A percentile compares a stretch with the other conserved stretches of the same genome.
These are phyloP conservation scores for Phytophthora ohioensis DNA, from an alignment of 352 stramenopile species.

Conservation along the genomic window DNA sequence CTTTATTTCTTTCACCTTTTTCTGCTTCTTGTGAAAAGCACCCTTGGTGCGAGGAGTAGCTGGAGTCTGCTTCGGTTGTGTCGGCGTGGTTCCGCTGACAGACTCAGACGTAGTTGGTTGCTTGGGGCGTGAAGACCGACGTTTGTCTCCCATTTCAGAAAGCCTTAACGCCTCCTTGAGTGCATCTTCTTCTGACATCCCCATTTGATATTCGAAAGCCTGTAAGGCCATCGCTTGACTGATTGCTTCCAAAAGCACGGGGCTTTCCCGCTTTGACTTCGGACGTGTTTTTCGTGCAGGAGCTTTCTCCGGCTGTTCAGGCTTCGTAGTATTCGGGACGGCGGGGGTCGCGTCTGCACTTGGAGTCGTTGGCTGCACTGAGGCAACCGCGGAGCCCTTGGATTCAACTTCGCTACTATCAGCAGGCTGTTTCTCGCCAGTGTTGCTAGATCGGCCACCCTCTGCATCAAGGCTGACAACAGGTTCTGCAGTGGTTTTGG, in stretches of 20 bases:
- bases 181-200: slow-evolving; percentile 45
- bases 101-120: slow-evolving; percentile 5
- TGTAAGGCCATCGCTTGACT: slow-evolving; percentile 41
- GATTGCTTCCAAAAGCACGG: slow-evolving; percentile 21
- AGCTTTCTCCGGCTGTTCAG: slow-evolving; percentile 13
- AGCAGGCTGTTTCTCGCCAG: not conserved
- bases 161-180: slow-evolving; percentile 43
- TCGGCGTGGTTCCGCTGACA: slow-evolving; percentile 14
- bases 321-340: slow-evolving; percentile 14
- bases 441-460: not conserved
- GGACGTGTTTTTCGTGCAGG: slow-evolving; percentile 3
- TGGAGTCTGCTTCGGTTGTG: slow-evolving; percentile 25
- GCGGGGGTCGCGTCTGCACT: slow-evolving; percentile 1
- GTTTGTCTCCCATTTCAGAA: slow-evolving; percentile 29
- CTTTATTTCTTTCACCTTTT: slow-evolving; percentile 19
- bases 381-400: slow-evolving; percentile 8
- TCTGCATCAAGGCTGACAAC: not conserved
- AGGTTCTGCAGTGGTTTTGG: not conserved
- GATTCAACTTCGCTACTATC: slow-evolving; percentile 1
- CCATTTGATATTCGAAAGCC: slow-evolving; percentile 41
- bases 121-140: slow-evolving; percentile 20
- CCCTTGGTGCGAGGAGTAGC: slow-evolving; percentile 21
- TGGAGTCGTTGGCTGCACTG: not conserved
- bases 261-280: slow-evolving; percentile 13
- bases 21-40: slow-evolving; percentile 19